phyloP scores from a whole-genome alignment of 1,139 yeast species.

The Candida sanyaensis region DNA sequence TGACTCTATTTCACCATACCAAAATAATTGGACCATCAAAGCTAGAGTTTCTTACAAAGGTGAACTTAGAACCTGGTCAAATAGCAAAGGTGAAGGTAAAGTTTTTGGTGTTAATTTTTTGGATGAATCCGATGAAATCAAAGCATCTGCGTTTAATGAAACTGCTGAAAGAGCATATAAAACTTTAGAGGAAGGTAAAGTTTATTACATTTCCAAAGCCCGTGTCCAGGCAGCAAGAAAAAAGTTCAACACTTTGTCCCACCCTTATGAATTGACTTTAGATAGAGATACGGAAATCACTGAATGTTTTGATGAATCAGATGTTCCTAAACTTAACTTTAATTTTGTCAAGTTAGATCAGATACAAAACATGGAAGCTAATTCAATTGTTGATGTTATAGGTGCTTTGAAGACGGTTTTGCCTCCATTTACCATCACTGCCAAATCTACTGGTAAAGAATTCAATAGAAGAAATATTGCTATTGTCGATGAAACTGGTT shows the following conservation, averaged over 20 bases:
- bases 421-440: conserved; percentile 77
- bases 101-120: conserved; percentile 83
- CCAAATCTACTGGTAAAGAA: conserved; percentile 89
- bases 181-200: conserved; percentile 83
- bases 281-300: conserved; percentile 79
- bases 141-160: conserved; percentile 93
- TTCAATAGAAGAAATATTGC: conserved; percentile 88
- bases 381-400: conserved; percentile 77
- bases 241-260: conserved; percentile 79
- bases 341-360: conserved; percentile 72
- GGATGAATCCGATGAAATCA: conserved; percentile 95
- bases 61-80: conserved; percentile 86
- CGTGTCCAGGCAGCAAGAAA: conserved; percentile 83
- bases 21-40: conserved; percentile 86
- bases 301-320: conserved; percentile 61
- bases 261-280: conserved; percentile 84
- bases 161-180: conserved; percentile 78
- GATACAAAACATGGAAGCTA: conserved; percentile 67
- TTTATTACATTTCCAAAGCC: conserved; percentile 81
- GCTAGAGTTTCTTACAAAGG: conserved; percentile 90
- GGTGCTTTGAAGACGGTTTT: conserved; percentile 81
- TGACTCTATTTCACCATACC: conserved; percentile 89
- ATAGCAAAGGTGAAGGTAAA: conserved; percentile 86
- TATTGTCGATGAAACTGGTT: conserved; percentile 83
- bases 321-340: conserved; percentile 78